Base-by-base conservation (phyloP, 306 rosid species). In the Lablab purpureus region DNA sequence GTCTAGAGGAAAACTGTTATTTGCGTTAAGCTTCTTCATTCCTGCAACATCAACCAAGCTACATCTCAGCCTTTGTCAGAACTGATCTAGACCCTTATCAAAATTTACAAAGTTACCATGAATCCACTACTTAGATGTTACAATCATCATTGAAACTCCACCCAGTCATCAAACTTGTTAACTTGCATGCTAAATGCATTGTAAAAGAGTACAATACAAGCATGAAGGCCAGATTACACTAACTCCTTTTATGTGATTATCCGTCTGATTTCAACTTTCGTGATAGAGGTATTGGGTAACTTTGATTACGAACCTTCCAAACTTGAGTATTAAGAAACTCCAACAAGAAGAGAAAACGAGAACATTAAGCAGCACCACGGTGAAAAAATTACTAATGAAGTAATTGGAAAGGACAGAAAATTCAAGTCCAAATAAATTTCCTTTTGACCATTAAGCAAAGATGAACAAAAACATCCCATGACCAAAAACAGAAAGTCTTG, bases 311-410 rank as follows among this genome's bases (percentile, higher is more conserved):
- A 63, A 65, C 49, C 50, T 66, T 50, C 17, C 74, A 25, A 21
- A 59, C 54, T 68, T 30, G 67, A 76, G 18, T 2, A 59, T 14
- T 25, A n/a, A 75, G 51, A 50, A 68, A 75, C 66, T 45, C 30
- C n/a, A 9, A 54, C 74, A 82, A 76, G 64, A 68, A 65, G 55
- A 67, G 27, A 65, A 63, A 36, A 65, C 6, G 6, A 47, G 47
- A 28, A 32, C 12, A 52, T 21, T 21, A n/a, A n/a, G n/a, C n/a
- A 5, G 4, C 58, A 68, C 18, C 34, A 23, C 41, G 74, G n/a
- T 25, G 70, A 68, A 41, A 74, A 58, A 37, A 37, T 34, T 19
- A 8, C 60, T 27, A 18, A 22, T 22, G 6, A 68, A 5, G 14
- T 78, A 69, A 58, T 13, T 37, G 43, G 34, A 50, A 43, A 1